Evolutionary conservation across 768 basidiomycete species (phyloP).

Genomic region (Phlegmacium glaucopus): DNA sequence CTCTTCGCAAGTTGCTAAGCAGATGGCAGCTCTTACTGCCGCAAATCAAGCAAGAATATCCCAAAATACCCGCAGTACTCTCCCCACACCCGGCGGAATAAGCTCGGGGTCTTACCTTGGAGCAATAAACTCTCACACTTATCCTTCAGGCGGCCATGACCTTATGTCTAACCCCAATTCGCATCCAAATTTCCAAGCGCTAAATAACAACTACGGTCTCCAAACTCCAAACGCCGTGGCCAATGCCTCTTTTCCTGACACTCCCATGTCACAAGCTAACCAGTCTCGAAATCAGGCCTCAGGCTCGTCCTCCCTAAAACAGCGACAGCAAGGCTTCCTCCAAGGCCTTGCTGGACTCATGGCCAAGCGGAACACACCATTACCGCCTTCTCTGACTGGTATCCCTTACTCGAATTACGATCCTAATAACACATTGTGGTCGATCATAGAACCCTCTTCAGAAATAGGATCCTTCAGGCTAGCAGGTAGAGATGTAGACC

Average conservation of each 20-base stretch:
- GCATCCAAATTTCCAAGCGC: conserved; percentile 45
- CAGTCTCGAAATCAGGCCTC: conserved; percentile 34
- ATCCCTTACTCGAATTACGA: conserved; percentile 58
- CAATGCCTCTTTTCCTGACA: conserved; percentile 42
- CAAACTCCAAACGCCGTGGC: conserved; percentile 32
- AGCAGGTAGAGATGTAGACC: conserved; percentile 70
- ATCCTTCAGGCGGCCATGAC: conserved; percentile 43
- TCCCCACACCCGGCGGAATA: conserved; percentile 47
- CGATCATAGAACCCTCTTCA: conserved; percentile 56
- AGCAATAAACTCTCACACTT: conserved; percentile 48
- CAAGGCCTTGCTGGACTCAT: conserved; percentile 57
- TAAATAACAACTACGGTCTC: conserved; percentile 33
- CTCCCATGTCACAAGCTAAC: conserved; percentile 32
- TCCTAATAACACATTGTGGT: conserved; percentile 59
- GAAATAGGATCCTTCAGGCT: conserved; percentile 66
- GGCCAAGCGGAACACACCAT: conserved; percentile 52
- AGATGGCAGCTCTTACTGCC: conserved; percentile 75
- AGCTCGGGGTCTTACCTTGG: conserved; percentile 68
- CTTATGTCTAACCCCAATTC: conserved; percentile 31
- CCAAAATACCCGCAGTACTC: conserved; percentile 42
- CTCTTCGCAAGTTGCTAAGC: conserved; percentile 66
- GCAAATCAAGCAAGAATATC: conserved; percentile 58
- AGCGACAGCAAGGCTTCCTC: conserved; percentile 60
- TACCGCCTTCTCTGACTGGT: conserved; percentile 75
- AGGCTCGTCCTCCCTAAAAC: conserved; percentile 38